Percentiles rank a stretch among this genome's conserved stretches.
Evolutionary conservation across 495 filamentous ascomycete genomes (phyloP).

Genomic region (Bacidia rubella): DNA sequence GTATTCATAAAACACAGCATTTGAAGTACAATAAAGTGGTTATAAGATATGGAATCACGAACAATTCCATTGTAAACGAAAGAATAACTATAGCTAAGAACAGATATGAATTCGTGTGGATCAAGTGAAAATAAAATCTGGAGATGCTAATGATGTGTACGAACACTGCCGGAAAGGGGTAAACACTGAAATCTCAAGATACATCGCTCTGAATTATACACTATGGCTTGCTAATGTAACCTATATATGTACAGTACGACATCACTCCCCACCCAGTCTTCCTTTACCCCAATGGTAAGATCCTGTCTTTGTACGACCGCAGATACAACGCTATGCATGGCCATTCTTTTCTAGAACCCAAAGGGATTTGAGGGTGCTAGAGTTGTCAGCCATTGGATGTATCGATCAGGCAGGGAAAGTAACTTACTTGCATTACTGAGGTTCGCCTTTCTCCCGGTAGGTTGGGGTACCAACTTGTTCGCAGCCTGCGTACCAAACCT

Average conservation of each 20-base stretch:
- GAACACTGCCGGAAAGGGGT: no score
- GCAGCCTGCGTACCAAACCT: conserved; percentile 64
- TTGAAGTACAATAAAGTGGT: no score
- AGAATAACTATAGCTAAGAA: no score
- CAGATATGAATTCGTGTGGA: no score
- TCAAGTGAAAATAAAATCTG: no score
- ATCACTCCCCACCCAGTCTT: neutral
- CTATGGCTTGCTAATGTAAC: neutral
- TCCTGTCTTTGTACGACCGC: neutral
- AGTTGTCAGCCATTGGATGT: neutral
- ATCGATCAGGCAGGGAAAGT: conserved; percentile 1
- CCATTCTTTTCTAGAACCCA: conserved; percentile 45
- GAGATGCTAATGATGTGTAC: no score
- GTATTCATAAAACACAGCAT: no score
- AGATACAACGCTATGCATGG: neutral
- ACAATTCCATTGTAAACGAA: no score
- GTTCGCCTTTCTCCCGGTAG: conserved; percentile 82
- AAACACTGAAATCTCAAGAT: no score
- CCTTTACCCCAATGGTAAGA: neutral
- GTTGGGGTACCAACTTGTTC: conserved; percentile 74
- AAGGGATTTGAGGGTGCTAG: conserved; percentile 85
- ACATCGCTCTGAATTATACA: neutral
- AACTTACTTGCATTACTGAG: conserved; percentile 87
- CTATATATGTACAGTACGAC: neutral
- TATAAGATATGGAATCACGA: no score